These are phyloP conservation scores for Ophioceras dolichostomum DNA, from an alignment of 2,329 filamentous ascomycete genomes.

Conservation along the genomic window DNA sequence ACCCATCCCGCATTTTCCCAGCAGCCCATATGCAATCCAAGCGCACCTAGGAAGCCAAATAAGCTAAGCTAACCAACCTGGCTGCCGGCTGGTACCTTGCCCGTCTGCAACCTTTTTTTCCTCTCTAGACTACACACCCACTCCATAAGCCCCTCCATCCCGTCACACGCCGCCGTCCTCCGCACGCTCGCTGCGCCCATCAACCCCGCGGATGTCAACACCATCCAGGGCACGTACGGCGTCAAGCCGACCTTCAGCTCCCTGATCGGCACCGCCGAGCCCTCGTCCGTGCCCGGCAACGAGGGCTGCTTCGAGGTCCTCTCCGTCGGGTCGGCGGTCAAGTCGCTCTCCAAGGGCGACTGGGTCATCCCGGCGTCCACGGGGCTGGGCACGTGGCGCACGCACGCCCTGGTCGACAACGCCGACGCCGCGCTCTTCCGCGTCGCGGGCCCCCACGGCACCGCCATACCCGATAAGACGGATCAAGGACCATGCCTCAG, in stretches of 20 bases:
- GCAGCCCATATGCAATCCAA: too few relatives aligned
- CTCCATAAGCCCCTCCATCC: slow-evolving; percentile 65
- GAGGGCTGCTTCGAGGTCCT: slow-evolving; percentile 92
- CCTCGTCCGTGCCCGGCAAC: slow-evolving; percentile 73
- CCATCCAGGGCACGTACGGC: slow-evolving; percentile 93
- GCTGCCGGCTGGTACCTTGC: too few relatives aligned
- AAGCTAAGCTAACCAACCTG: too few relatives aligned
- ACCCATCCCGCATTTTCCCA: neutral
- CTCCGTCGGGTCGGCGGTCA: slow-evolving; percentile 45
- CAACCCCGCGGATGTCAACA: slow-evolving; percentile 97
- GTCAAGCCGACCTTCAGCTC: slow-evolving; percentile 68
- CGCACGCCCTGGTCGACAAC: slow-evolving; percentile 60
- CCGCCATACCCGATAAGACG: too few relatives aligned
- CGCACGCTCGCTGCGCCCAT: slow-evolving; percentile 84
- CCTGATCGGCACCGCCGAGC: slow-evolving; percentile 59
- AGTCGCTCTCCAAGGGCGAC: slow-evolving; percentile 57
- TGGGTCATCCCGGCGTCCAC: slow-evolving; percentile 85
- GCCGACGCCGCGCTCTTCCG: slow-evolving; percentile 47
- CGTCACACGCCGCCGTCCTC: slow-evolving; percentile 54
- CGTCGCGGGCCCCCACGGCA: slow-evolving; percentile 34
- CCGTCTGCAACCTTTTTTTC: neutral
- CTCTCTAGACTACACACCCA: slow-evolving; percentile 51
- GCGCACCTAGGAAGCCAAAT: too few relatives aligned
- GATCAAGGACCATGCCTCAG: too few relatives aligned
- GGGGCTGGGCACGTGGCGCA: slow-evolving; percentile 88